phyloP scores from a whole-genome alignment of 2,329 filamentous ascomycete species.

The Ceratocystiopsis brevicomis region DNA sequence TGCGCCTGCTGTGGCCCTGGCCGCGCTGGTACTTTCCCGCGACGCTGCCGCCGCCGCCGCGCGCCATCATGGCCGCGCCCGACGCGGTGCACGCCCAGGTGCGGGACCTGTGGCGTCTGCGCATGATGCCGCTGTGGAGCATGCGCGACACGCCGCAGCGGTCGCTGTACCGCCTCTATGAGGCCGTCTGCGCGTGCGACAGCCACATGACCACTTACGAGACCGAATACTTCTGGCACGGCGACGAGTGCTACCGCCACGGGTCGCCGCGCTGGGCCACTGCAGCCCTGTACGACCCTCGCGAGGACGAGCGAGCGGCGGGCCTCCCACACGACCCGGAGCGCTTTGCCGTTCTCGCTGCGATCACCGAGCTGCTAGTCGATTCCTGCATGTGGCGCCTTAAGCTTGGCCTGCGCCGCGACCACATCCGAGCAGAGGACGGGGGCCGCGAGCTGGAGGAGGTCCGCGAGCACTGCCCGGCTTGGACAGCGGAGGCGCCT shows the following conservation, averaged over 20 bases:
- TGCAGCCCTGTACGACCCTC: not conserved
- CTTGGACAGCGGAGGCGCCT: too few relatives aligned
- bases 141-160: constrained; percentile 12
- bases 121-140: not conserved
- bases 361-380: not conserved
- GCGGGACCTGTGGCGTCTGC: not conserved
- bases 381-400: not conserved
- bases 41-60: not conserved
- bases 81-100: not conserved
- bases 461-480: too few relatives aligned
- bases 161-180: constrained; percentile 14
- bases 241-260: not conserved
- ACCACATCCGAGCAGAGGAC: not conserved
- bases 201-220: constrained; percentile 11
- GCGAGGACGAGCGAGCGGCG: not conserved
- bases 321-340: not conserved
- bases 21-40: not conserved
- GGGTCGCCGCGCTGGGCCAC: too few relatives aligned
- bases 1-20: not conserved
- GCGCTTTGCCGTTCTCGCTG: not conserved
- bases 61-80: not conserved
- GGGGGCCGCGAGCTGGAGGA: too few relatives aligned
- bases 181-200: constrained; percentile 12
- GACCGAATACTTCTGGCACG: constrained; percentile 14
- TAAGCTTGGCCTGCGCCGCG: not conserved